Percentiles rank a stretch among this genome's conserved stretches.
phyloP scores from a whole-genome alignment of 331 rosid genomes.

The Arachis monticola region DNA sequence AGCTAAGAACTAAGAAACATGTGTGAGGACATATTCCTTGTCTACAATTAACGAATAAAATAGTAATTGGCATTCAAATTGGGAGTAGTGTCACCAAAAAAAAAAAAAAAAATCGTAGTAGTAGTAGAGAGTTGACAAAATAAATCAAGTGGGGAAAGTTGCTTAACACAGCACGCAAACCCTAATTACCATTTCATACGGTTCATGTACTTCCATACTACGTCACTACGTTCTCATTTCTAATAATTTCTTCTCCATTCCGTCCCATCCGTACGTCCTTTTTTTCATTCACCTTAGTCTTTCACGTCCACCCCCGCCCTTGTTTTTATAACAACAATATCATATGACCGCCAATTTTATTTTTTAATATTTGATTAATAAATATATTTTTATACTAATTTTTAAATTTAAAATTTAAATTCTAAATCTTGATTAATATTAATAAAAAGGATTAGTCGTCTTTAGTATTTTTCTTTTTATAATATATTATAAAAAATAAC shows the following conservation, averaged over 20 bases:
- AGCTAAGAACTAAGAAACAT: too few species aligned
- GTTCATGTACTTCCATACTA: conserved; percentile 25
- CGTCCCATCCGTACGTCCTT: neutral
- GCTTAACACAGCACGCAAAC: conserved; percentile 45
- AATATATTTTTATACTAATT: too few species aligned
- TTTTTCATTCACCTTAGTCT: neutral
- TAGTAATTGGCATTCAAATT: neutral
- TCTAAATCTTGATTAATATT: too few species aligned
- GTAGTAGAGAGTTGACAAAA: neutral
- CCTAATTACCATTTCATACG: conserved; percentile 40
- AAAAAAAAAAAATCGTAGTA: neutral
- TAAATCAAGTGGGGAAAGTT: neutral
- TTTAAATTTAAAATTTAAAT: too few species aligned
- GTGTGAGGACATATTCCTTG: too few species aligned
- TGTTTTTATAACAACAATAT: too few species aligned
- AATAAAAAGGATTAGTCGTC: too few species aligned
- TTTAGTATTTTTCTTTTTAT: too few species aligned
- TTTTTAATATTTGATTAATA: too few species aligned
- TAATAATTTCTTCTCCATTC: neutral
- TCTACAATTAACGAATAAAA: too few species aligned
- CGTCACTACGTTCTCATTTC: neutral
- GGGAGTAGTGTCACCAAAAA: neutral
- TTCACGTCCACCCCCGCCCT: neutral
- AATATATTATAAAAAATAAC: too few species aligned
- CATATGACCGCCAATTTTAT: too few species aligned